These are phyloP conservation scores for Urochloa ruziziensis DNA, from an alignment of 176 grass and related monocot species.

Conservation along the genomic window DNA sequence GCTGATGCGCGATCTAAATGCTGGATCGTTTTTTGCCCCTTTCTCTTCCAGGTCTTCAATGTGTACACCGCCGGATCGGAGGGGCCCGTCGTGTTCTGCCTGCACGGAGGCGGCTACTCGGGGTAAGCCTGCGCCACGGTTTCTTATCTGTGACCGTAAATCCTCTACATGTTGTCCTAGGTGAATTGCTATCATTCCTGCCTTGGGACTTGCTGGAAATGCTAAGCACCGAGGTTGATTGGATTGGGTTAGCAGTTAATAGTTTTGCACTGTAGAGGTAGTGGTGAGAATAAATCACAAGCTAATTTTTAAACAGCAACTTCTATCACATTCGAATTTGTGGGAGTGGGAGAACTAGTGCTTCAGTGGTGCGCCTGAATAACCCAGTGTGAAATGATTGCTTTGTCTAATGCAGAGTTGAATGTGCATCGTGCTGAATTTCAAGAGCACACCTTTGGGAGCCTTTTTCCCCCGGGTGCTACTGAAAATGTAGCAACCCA, in stretches of 20 bases:
- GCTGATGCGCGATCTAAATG: slow-evolving; percentile 29
- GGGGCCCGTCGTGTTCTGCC: slow-evolving; percentile 86
- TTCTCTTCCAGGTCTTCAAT: slow-evolving; percentile 56
- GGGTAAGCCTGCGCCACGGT: slow-evolving; percentile 35
- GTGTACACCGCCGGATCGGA: slow-evolving; percentile 79
- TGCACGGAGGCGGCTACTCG: slow-evolving; percentile 96
- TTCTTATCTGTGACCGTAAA: background rate
- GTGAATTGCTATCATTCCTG: background rate
- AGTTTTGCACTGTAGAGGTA: background rate
- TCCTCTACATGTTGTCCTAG: background rate
- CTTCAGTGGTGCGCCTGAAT: background rate
- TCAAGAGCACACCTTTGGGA: background rate
- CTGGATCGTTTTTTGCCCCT: background rate
- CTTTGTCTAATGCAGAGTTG: background rate
- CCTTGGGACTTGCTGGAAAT: background rate
- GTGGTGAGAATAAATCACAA: background rate
- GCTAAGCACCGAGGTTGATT: background rate
- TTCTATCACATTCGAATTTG: background rate
- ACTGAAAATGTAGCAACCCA: slow-evolving; percentile 4
- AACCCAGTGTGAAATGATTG: background rate
- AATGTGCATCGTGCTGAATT: background rate
- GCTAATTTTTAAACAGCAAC: background rate
- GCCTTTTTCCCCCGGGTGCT: background rate
- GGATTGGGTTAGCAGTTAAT: background rate
- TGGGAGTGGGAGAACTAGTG: background rate